These are phyloP conservation scores for Saprolegnia parasitica DNA, from an alignment of 352 stramenopile species.

Conservation along the genomic window DNA sequence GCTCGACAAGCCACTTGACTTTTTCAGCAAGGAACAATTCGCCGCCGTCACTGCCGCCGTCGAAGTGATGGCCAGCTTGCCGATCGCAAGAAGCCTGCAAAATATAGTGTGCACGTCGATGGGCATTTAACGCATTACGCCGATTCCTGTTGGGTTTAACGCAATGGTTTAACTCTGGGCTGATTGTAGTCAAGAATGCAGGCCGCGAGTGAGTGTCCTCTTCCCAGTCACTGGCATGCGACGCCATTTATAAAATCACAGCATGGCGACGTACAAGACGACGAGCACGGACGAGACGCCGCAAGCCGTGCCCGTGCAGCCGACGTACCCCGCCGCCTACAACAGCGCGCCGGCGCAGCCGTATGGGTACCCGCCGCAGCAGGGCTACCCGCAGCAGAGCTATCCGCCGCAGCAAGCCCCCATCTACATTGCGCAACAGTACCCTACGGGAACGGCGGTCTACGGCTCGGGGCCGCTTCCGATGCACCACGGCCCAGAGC, in stretches of 20 bases:
- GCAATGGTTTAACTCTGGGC: too few species aligned
- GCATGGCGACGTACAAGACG: conserved; percentile 12
- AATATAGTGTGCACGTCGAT: too few species aligned
- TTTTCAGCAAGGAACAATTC: too few species aligned
- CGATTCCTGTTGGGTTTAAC: too few species aligned
- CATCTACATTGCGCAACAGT: conserved; percentile 3
- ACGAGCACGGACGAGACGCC: not conserved
- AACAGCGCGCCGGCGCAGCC: not conserved
- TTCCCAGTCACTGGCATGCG: not conserved
- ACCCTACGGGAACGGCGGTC: not conserved
- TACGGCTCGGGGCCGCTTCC: not conserved
- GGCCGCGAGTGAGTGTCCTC: not conserved
- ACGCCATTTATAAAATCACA: too few species aligned
- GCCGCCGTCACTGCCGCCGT: too few species aligned
- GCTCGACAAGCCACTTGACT: too few species aligned
- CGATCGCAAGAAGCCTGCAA: too few species aligned
- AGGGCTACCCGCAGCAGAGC: not conserved
- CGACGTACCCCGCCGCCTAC: not conserved
- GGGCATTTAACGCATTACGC: too few species aligned
- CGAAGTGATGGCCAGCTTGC: too few species aligned
- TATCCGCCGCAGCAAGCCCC: not conserved
- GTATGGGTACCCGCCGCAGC: not conserved
- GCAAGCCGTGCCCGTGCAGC: conserved; percentile 10
- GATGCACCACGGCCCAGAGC: not conserved
- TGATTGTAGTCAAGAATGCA: not conserved